Percentiles rank a stretch among this genome's conserved stretches.
Evolutionary conservation across 1,284 basidiomycete genomes (phyloP).

Genomic region (Mycena sp.): DNA sequence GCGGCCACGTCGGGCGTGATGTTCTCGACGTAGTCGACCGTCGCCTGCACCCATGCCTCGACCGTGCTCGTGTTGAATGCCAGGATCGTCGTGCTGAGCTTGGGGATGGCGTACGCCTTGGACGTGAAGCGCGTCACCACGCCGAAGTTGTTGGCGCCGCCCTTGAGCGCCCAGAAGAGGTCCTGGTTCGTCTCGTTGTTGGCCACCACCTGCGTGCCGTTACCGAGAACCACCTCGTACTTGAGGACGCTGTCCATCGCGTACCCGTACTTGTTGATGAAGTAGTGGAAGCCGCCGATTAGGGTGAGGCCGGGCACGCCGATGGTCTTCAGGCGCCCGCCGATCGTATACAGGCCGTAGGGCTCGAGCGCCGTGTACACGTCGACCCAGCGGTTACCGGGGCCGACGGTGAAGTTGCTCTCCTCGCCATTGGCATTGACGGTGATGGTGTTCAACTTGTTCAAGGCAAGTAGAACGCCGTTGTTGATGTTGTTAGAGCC

Average conservation of each 20-base stretch:
- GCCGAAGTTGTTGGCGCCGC: not conserved
- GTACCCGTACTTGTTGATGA: not conserved
- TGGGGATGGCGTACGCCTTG: not conserved
- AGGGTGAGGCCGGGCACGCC: not conserved
- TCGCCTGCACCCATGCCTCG: too few relatives aligned
- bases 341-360: too few relatives aligned
- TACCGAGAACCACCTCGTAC: not conserved
- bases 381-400: not conserved
- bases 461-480: not conserved
- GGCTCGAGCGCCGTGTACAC: too few relatives aligned
- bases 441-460: not conserved
- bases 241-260: not conserved
- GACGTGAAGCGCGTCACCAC: not conserved
- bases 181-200: not conserved
- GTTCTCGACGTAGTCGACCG: too few relatives aligned
- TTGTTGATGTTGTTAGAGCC: conserved; percentile 2
- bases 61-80: too few relatives aligned
- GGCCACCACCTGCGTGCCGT: not conserved
- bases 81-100: not conserved
- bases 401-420: not conserved
- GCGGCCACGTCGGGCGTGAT: too few relatives aligned
- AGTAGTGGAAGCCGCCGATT: not conserved
- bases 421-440: not conserved
- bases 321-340: not conserved
- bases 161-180: not conserved